These are phyloP conservation scores for Mallotus nudiflorus DNA, from an alignment of 345 rosid genomes.

Conservation along the genomic window DNA sequence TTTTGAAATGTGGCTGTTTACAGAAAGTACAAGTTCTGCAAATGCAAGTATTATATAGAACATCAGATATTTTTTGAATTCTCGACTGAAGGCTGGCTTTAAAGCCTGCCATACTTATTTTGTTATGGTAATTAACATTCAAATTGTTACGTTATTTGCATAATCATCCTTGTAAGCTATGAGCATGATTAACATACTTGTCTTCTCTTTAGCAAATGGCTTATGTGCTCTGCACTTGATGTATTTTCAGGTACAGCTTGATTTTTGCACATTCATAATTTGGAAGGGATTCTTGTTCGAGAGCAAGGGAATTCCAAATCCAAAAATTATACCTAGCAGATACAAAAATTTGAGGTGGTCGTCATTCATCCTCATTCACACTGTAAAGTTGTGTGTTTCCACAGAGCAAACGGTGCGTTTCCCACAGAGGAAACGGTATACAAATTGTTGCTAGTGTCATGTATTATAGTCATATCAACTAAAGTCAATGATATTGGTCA, in stretches of 20 bases:
- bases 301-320: background rate
- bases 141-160: too few relatives aligned
- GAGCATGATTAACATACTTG: background rate
- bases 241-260: slow-evolving; percentile 22
- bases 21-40: background rate
- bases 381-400: background rate
- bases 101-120: background rate
- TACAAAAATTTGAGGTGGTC: slow-evolving; percentile 4
- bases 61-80: background rate
- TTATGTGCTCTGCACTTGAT: background rate
- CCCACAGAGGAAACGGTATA: background rate
- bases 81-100: background rate
- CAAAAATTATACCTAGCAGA: background rate
- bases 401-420: background rate
- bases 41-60: background rate
- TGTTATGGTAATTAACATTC: background rate
- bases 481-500: background rate
- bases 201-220: background rate
- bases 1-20: background rate
- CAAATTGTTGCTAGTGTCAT: slow-evolving; percentile 3
- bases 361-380: background rate
- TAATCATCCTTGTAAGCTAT: background rate
- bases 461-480: slow-evolving; percentile 6
- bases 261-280: background rate
- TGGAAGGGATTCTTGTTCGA: slow-evolving; percentile 4